Evolutionary conservation across 768 basidiomycete genomes (phyloP).

Genomic region (Chiua virens): DNA sequence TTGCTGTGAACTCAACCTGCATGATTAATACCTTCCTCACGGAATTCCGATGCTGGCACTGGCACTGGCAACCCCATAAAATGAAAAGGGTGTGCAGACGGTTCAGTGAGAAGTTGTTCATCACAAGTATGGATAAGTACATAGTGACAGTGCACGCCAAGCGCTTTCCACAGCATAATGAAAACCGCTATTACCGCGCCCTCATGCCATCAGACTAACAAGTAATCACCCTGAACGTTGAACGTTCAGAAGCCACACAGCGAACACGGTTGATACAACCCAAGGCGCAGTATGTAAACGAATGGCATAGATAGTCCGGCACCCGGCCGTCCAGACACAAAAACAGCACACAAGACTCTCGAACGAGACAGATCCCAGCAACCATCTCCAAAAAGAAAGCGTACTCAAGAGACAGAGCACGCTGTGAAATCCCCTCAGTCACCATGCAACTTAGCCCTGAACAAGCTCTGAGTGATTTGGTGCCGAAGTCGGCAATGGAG

Average conservation of each 20-base stretch:
- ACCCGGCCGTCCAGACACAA: neutral
- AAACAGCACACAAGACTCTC: neutral
- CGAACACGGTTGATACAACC: too few species aligned
- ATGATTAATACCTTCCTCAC: too few species aligned
- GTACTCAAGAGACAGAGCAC: neutral
- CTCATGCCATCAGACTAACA: too few species aligned
- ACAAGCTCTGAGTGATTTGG: neutral
- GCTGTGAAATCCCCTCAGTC: neutral
- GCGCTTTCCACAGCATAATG: too few species aligned
- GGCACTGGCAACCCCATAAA: neutral
- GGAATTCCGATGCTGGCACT: too few species aligned
- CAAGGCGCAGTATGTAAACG: neutral
- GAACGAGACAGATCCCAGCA: conserved; percentile 1
- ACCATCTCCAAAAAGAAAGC: neutral
- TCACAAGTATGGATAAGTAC: too few species aligned
- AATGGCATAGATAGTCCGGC: neutral
- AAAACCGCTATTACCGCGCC: too few species aligned
- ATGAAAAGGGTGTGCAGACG: neutral
- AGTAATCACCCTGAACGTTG: too few species aligned
- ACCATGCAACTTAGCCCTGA: neutral
- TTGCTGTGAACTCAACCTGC: too few species aligned
- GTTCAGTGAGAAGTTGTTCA: too few species aligned
- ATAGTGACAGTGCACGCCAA: too few species aligned
- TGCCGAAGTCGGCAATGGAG: conserved; percentile 21
- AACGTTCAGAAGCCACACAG: too few species aligned